Evolutionary conservation across 2,329 filamentous ascomycete genomes (phyloP).

Genomic region (Zelopaecilomyces penicillatus): DNA sequence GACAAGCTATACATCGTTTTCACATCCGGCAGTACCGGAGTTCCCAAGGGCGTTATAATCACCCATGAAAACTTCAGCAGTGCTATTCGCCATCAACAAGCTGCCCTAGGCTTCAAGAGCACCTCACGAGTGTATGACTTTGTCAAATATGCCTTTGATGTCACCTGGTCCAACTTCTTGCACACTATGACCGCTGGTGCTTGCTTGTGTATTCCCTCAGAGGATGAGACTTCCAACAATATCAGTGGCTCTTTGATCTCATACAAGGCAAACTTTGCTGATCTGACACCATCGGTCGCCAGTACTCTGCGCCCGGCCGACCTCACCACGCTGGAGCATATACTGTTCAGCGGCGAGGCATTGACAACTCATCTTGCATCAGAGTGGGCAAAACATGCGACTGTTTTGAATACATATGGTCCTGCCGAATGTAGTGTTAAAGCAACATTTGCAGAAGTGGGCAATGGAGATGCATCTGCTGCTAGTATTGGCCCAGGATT

Average conservation of each 20-base stretch:
- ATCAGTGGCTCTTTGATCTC: background rate
- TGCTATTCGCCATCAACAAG: slow-evolving; percentile 7
- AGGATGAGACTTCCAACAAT: slow-evolving; percentile 3
- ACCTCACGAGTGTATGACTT: slow-evolving; percentile 8
- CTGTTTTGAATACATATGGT: background rate
- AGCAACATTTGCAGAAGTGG: background rate
- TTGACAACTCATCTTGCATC: slow-evolving; percentile 1
- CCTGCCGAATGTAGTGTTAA: background rate
- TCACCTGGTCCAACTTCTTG: slow-evolving; percentile 10
- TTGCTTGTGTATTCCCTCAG: slow-evolving; percentile 13
- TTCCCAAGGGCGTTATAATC: slow-evolving; percentile 41
- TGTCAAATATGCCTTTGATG: slow-evolving; percentile 12
- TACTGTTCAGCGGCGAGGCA: slow-evolving; percentile 1
- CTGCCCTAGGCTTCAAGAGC: background rate
- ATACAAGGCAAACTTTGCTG: background rate
- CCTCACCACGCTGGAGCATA: background rate
- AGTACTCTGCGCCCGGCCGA: background rate
- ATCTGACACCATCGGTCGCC: slow-evolving; percentile 4
- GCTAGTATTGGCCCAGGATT: background rate
- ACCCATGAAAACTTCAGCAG: slow-evolving; percentile 13
- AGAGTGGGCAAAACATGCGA: slow-evolving; percentile 3
- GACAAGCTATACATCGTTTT: slow-evolving; percentile 33
- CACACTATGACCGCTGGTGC: slow-evolving; percentile 8
- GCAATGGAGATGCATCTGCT: background rate
- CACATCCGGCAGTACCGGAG: slow-evolving; percentile 44